Percentiles rank a stretch among this genome's conserved stretches.
Conservation (phyloP, 2,329 filamentous ascomycete species). For the Alternaria ethzedia region DNA sequence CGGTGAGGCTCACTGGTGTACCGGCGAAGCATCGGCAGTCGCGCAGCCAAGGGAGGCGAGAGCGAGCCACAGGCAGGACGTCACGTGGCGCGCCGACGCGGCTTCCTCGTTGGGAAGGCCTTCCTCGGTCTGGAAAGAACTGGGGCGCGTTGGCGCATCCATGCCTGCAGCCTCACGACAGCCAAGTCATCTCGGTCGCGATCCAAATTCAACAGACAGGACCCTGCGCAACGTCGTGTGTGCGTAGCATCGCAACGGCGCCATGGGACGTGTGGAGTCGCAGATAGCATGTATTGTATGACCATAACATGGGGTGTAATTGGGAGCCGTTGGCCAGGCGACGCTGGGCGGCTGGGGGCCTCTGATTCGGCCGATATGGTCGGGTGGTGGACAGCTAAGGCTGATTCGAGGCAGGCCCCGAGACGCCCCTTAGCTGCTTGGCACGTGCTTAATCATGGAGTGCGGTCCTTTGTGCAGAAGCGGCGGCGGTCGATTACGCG, state of each 20-base stretch:
- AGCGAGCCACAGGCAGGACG: neutral
- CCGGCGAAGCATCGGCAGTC: constrained; percentile 30
- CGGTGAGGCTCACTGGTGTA: constrained; percentile 15
- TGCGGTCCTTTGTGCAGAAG: constrained; percentile 14
- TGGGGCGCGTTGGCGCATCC: neutral
- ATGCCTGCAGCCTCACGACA: neutral
- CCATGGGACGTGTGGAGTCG: constrained; percentile 1
- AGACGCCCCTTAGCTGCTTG: constrained; percentile 16
- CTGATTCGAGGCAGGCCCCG: constrained; percentile 19
- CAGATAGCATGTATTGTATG: constrained; percentile 17
- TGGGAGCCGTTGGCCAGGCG: constrained; percentile 20
- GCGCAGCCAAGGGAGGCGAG: neutral
- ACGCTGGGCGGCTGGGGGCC: constrained; percentile 10
- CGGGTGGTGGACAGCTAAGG: constrained; percentile 11
- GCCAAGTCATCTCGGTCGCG: neutral
- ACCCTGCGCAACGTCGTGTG: constrained; percentile 11
- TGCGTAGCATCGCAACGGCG: constrained; percentile 12
- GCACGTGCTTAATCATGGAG: constrained; percentile 19
- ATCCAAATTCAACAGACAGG: neutral
- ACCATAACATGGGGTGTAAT: constrained; percentile 16
- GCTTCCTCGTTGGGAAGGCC: constrained; percentile 15
- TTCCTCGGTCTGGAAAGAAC: constrained; percentile 6
- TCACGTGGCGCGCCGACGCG: constrained; percentile 1
- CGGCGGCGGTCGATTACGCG: constrained; percentile 21
- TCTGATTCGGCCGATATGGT: constrained; percentile 22